These are phyloP conservation scores for Acer saccharum DNA, from an alignment of 345 rosid genomes.

Conservation along the genomic window DNA sequence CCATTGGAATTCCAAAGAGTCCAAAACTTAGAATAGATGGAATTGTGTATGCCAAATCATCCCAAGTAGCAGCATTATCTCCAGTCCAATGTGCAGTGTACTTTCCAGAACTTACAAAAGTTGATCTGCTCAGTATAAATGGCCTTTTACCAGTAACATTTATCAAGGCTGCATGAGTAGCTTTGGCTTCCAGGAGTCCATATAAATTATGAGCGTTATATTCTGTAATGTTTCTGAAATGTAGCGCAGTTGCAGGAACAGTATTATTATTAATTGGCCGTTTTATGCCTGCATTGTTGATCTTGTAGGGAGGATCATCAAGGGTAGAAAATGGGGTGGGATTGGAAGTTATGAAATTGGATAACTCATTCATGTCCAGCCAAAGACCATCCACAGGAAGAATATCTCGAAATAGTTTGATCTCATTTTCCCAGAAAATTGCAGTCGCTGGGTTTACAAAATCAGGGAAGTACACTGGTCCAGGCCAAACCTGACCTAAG, in stretches of 20 bases:
- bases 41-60: slow-evolving; percentile 6
- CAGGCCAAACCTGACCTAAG: slow-evolving; percentile 51
- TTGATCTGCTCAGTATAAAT: slow-evolving; percentile 4
- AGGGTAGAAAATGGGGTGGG: slow-evolving; percentile 35
- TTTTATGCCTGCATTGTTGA: slow-evolving; percentile 14
- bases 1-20: slow-evolving; percentile 2
- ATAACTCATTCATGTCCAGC: slow-evolving; percentile 57
- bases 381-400: slow-evolving; percentile 52
- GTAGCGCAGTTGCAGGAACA: slow-evolving; percentile 36
- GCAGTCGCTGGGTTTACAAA: slow-evolving; percentile 33
- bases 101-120: slow-evolving; percentile 1
- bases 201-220: slow-evolving; percentile 49
- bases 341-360: slow-evolving; percentile 41
- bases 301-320: slow-evolving; percentile 21
- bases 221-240: slow-evolving; percentile 33
- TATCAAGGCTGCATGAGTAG: slow-evolving; percentile 20
- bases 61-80: slow-evolving; percentile 1
- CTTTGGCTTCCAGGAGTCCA: slow-evolving; percentile 40
- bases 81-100: slow-evolving; percentile 6
- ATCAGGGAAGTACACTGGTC: slow-evolving; percentile 48
- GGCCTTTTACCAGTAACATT: slow-evolving; percentile 2
- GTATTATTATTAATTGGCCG: slow-evolving; percentile 34
- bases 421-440: slow-evolving; percentile 45
- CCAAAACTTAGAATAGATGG: not conserved
- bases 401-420: slow-evolving; percentile 34